phyloP scores from a whole-genome alignment of 2,329 filamentous ascomycete genomes.

The Daldinia eschscholtzii region DNA sequence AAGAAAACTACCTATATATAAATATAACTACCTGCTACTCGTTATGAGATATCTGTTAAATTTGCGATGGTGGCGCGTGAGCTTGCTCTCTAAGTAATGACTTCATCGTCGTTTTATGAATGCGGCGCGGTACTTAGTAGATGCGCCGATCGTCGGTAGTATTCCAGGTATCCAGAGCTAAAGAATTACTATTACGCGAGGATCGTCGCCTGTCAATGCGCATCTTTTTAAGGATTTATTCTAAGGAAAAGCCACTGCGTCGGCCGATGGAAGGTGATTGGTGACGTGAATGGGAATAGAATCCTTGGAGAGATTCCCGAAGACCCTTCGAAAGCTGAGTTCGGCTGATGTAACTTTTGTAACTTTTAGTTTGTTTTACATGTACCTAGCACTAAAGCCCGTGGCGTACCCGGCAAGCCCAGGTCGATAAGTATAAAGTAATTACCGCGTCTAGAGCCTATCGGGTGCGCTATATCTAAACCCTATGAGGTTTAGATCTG shows the following conservation, averaged over 20 bases:
- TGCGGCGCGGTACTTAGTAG: not conserved
- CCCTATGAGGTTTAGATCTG: not conserved
- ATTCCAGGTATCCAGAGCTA: not conserved
- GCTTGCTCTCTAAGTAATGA: not conserved
- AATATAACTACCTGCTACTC: not conserved
- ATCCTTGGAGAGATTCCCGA: constrained; percentile 1
- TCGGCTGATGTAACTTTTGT: not conserved
- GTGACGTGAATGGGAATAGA: constrained; percentile 2
- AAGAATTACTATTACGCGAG: not conserved
- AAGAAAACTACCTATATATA: not conserved
- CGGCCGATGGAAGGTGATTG: constrained; percentile 6
- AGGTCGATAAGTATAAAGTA: no score
- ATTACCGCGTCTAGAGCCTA: not conserved
- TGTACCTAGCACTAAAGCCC: no score
- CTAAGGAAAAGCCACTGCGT: not conserved
- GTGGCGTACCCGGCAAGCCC: no score
- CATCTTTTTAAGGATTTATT: not conserved
- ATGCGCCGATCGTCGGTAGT: not conserved
- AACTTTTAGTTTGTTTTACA: not conserved
- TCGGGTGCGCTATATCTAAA: not conserved
- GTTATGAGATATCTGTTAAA: not conserved
- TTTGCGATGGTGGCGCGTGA: not conserved
- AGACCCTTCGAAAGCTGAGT: constrained; percentile 8
- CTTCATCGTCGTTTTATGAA: not conserved
- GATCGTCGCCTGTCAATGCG: not conserved